Base-by-base conservation (phyloP, 441 rosid species). In the Raphanus hybrid region DNA sequence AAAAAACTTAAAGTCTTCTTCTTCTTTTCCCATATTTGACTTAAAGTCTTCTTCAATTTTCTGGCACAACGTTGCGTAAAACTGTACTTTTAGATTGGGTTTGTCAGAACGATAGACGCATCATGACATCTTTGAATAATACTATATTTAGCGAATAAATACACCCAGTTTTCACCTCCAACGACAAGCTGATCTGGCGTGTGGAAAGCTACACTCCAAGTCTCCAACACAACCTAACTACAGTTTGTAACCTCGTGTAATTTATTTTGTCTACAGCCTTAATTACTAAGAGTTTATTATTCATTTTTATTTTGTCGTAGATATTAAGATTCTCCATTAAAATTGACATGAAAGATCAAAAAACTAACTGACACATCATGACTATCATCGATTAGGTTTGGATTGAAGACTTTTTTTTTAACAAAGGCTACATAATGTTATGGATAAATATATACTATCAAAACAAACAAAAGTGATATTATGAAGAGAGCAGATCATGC, bases 61-160 rank as follows among this genome's bases (percentile, higher is more conserved):
- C 62, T 74, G 68, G 50, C 59, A 70, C 69, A 75, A 29, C 61
- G 75, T 69, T 58, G 61, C 59, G 54, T 78, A 20, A 48, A 14
- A 48, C 72, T 75, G 55, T 74, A 68, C 45, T 32, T 74, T 74
- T 54, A 34, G 75, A 74, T 65, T 75, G 71, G 74, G 63, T 69
- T 54, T 74, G 75, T 69, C 82, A 79, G 63, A 69, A 41, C 27
- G 81, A 78, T 67, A 37, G 81, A 78, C 74, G 73, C 57, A 71
- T 78, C 77, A 26, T 59, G 64, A 72, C 64, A 72, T 45, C 57
- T 66, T 58, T 18, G 14, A 43, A 32, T 39, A 54, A 43, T 16
- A 10, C 26, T 23, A 23, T 39, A 39, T 39, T 8, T 39, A 39
- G 8, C 43, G 43, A 39, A 39, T 2, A 78, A 73, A 73, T 48